Conservation (phyloP, 768 basidiomycete species). For the Nidularia pulvinata region DNA sequence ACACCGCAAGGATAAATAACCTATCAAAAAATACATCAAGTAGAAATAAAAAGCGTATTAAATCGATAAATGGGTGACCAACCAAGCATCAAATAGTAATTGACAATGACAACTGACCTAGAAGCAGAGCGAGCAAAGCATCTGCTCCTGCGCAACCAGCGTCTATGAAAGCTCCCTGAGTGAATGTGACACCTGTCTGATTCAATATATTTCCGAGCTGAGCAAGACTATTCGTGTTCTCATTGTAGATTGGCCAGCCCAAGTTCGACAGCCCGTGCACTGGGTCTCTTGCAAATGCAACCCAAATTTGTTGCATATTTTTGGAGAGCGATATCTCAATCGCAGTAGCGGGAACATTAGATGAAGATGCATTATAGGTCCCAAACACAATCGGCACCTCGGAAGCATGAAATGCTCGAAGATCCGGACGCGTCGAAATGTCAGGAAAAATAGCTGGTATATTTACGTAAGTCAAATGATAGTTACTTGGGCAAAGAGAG, state of each 20-base stretch:
- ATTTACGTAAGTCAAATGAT: neutral
- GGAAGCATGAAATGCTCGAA: constrained; percentile 34
- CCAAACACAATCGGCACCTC: constrained; percentile 39
- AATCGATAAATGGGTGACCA: too few species aligned
- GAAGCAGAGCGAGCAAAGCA: too few species aligned
- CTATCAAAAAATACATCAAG: too few species aligned
- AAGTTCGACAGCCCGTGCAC: constrained; percentile 16
- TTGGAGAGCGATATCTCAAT: constrained; percentile 24
- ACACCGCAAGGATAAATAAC: too few species aligned
- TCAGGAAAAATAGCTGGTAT: constrained; percentile 30
- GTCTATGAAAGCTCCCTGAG: constrained; percentile 10
- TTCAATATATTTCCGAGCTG: constrained; percentile 18
- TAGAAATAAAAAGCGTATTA: too few species aligned
- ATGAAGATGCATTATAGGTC: constrained; percentile 22
- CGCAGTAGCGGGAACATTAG: constrained; percentile 11
- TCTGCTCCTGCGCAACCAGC: constrained; percentile 8
- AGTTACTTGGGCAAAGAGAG: neutral
- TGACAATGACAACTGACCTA: too few species aligned
- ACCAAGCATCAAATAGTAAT: too few species aligned
- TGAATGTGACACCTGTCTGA: constrained; percentile 12
- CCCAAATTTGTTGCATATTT: constrained; percentile 36
- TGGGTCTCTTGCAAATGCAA: constrained; percentile 37
- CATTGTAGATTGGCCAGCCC: constrained; percentile 19
- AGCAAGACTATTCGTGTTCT: constrained; percentile 10
- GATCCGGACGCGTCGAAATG: constrained; percentile 25